These are phyloP conservation scores for Phytophthora idaei DNA, from an alignment of 352 stramenopile genomes.

Conservation along the genomic window DNA sequence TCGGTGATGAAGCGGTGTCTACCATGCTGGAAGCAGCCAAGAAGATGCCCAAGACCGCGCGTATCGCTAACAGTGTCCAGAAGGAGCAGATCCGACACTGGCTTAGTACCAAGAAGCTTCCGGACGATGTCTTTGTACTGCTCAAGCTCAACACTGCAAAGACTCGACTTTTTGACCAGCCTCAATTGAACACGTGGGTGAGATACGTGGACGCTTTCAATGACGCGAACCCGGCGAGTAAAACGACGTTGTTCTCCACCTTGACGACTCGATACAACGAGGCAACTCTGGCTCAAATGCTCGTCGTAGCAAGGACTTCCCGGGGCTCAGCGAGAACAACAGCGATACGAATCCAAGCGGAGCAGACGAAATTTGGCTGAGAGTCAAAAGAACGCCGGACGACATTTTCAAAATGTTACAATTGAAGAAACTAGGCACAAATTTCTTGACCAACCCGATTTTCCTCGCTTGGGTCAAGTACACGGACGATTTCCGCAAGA, in stretches of 20 bases:
- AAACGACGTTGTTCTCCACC: constrained; percentile 5
- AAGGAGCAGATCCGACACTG: constrained; percentile 11
- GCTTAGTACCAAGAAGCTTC: constrained; percentile 1
- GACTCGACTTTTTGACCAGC: constrained; percentile 14
- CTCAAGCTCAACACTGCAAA: constrained; percentile 16
- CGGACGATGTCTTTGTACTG: constrained; percentile 15
- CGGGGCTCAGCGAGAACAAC: neutral
- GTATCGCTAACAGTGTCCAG: constrained; percentile 3
- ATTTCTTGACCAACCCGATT: constrained; percentile 5
- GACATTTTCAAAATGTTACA: constrained; percentile 9
- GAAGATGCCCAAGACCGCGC: neutral
- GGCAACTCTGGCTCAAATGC: constrained; percentile 2
- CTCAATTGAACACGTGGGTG: constrained; percentile 19
- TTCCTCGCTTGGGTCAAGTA: constrained; percentile 16
- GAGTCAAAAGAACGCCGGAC: neutral
- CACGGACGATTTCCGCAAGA: constrained; percentile 17
- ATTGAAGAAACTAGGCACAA: neutral
- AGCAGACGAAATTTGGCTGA: constrained; percentile 3
- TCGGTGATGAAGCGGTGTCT: constrained; percentile 16
- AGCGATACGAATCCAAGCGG: constrained; percentile 7
- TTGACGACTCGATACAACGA: constrained; percentile 5
- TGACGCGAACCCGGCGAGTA: constrained; percentile 1
- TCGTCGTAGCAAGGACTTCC: constrained; percentile 1
- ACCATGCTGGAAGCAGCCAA: constrained; percentile 25
- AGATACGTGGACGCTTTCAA: constrained; percentile 15